Conservation (phyloP, 306 rosid species). For the Quercus glauca region DNA sequence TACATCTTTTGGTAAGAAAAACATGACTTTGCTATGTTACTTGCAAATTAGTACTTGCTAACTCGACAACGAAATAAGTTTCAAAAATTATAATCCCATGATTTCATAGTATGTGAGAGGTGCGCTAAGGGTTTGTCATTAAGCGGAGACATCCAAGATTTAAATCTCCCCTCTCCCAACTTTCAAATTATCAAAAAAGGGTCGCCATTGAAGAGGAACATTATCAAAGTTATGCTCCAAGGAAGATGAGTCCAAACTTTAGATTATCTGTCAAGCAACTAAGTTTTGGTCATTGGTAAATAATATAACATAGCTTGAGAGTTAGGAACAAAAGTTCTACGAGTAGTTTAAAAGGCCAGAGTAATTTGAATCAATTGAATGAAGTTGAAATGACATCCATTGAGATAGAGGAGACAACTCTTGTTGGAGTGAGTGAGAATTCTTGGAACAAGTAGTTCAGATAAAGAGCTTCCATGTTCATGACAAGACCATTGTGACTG, state of each 20-base stretch:
- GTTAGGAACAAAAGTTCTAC: not conserved
- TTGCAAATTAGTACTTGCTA: not conserved
- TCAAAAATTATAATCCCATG: not conserved
- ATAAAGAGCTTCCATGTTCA: not conserved
- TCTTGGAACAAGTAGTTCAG: not conserved
- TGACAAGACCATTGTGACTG: not conserved
- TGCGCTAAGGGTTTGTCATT: too few relatives aligned
- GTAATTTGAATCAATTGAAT: not conserved
- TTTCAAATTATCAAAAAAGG: not conserved
- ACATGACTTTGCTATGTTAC: not conserved
- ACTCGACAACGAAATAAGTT: not conserved
- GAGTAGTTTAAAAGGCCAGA: not conserved
- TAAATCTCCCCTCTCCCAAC: not conserved
- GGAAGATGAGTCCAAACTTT: not conserved
- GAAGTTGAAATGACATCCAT: not conserved
- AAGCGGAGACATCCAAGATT: too few relatives aligned
- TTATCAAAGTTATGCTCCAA: not conserved
- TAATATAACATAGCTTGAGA: not conserved
- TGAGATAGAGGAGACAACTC: not conserved
- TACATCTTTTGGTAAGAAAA: not conserved
- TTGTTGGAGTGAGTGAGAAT: not conserved
- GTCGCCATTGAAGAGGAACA: not conserved
- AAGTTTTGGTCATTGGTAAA: not conserved
- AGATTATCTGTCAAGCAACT: not conserved
- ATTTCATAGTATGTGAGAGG: not conserved